Evolutionary conservation across 257 asterid species (phyloP).

Genomic region (Rhazya stricta): DNA sequence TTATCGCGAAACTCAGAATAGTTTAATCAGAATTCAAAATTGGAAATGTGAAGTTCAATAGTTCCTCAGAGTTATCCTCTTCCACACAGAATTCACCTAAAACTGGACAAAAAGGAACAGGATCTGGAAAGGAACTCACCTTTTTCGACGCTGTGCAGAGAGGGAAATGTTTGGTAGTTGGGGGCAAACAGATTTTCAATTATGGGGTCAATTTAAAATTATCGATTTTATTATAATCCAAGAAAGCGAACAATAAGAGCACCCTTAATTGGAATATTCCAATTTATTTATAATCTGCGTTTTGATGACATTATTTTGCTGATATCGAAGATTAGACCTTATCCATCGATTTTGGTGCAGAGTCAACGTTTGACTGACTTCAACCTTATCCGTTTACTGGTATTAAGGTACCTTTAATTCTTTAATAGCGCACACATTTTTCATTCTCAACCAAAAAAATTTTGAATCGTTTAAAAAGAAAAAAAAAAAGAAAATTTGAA

Average conservation of each 20-base stretch:
- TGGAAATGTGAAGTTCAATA: background rate
- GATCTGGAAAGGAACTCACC: conserved; percentile 1
- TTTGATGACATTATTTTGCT: background rate
- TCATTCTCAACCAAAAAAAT: no score
- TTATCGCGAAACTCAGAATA: background rate
- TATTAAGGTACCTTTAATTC: no score
- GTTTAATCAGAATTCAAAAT: background rate
- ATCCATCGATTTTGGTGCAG: background rate
- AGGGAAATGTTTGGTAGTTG: conserved; percentile 1
- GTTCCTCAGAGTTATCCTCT: background rate
- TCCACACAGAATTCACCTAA: background rate
- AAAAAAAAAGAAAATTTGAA: no score
- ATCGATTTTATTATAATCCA: background rate
- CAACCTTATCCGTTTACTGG: background rate
- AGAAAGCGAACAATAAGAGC: background rate
- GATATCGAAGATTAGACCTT: background rate
- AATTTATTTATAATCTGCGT: background rate
- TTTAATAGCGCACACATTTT: no score
- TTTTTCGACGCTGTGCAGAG: background rate
- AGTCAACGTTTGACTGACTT: background rate
- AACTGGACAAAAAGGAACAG: background rate
- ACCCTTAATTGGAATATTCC: conserved; percentile 1
- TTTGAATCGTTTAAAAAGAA: no score
- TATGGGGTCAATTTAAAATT: background rate
- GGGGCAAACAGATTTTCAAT: background rate